Conservation (phyloP, 345 rosid genomes). For the Lenwebbia sp. region DNA sequence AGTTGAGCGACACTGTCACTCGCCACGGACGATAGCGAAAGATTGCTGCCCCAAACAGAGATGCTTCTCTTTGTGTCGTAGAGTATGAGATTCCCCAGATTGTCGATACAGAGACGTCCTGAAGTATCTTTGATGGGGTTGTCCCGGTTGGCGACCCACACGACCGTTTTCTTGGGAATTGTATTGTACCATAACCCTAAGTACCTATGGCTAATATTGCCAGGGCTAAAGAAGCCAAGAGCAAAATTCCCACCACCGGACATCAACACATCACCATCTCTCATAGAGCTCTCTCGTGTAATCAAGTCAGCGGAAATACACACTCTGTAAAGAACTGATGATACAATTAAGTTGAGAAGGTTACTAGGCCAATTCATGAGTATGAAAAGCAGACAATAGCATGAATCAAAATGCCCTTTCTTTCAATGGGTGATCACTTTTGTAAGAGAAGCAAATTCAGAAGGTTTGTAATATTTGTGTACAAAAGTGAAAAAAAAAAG, state of each 20-base stretch:
- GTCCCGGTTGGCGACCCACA: conserved; percentile 30
- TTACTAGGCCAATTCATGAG: background rate
- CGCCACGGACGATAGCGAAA: background rate
- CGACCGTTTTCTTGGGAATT: background rate
- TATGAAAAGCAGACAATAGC: background rate
- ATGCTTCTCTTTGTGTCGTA: background rate
- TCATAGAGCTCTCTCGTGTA: background rate
- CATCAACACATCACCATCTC: too few species aligned
- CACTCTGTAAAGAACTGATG: background rate
- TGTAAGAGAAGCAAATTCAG: background rate
- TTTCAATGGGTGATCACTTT: background rate
- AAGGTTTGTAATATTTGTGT: too few species aligned
- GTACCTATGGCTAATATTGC: background rate
- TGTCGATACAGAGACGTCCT: conserved; percentile 2
- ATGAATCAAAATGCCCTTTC: background rate
- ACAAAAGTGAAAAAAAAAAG: too few species aligned
- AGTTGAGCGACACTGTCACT: conserved; percentile 7
- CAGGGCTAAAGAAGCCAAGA: background rate
- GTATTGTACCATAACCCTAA: background rate
- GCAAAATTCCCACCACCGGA: background rate
- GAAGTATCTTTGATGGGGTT: conserved; percentile 9
- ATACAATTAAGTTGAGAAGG: background rate
- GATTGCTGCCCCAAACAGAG: background rate
- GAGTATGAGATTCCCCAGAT: conserved; percentile 5
- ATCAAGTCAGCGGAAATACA: background rate